These are phyloP conservation scores for Tetradesmus lagerheimii DNA, from an alignment of 139 green algal species.

Conservation along the genomic window DNA sequence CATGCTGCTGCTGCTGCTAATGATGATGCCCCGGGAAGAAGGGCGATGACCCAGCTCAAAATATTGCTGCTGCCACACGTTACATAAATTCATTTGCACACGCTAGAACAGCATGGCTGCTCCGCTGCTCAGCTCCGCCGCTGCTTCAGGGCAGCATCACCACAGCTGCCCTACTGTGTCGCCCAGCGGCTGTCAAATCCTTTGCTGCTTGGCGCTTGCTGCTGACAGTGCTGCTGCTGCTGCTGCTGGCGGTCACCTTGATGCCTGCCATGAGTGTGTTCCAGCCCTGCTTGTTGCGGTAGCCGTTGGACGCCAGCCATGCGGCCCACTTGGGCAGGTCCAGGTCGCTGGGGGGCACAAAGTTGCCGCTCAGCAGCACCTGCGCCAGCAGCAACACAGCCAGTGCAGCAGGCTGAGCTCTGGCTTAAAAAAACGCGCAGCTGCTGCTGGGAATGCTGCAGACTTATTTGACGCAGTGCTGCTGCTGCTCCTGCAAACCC, in stretches of 20 bases:
- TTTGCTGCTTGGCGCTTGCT: too few relatives aligned
- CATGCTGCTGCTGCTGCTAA: too few relatives aligned
- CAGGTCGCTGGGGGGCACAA: conserved; percentile 2
- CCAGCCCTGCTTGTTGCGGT: conserved; percentile 42
- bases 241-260: background rate
- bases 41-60: too few relatives aligned
- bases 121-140: background rate
- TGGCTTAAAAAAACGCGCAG: background rate
- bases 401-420: background rate
- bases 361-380: conserved; percentile 39
- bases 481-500: too few relatives aligned
- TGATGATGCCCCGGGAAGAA: too few relatives aligned
- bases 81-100: too few relatives aligned
- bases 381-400: background rate
- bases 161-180: background rate
- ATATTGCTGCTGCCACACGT: too few relatives aligned
- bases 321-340: conserved; percentile 50
- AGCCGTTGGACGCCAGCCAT: conserved; percentile 43
- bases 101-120: background rate
- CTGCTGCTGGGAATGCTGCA: too few relatives aligned
- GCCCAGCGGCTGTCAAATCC: too few relatives aligned
- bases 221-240: background rate
- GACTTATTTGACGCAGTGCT: background rate
- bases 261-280: conserved; percentile 33
- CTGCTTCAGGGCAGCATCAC: background rate